Evolutionary conservation across 2,329 filamentous ascomycete species (phyloP).

Genomic region (Ophiocordyceps camponoti-floridani): DNA sequence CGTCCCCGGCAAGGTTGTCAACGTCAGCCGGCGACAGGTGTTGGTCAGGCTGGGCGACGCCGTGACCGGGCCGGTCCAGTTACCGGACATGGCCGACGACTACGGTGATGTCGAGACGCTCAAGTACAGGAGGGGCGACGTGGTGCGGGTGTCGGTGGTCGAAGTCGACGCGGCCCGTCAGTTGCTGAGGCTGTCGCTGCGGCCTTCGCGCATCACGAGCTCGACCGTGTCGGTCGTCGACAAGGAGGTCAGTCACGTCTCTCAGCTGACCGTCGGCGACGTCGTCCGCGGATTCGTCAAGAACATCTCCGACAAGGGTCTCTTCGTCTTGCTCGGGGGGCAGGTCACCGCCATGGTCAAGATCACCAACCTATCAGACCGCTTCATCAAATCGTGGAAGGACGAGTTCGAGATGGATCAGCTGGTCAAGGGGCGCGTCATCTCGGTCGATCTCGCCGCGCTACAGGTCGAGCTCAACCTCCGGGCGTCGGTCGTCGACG

Average conservation of each 20-base stretch:
- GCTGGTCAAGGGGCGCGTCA: conserved; percentile 73
- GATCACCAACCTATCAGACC: conserved; percentile 76
- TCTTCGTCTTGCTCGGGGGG: conserved; percentile 73
- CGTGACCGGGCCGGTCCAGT: conserved; percentile 61
- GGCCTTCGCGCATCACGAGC: conserved; percentile 77
- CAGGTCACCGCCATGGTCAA: conserved; percentile 68
- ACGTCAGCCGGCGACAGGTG: conserved; percentile 66
- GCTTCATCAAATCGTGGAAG: conserved; percentile 92
- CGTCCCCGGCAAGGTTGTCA: conserved; percentile 68
- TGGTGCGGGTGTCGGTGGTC: conserved; percentile 73
- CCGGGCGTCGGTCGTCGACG: conserved; percentile 69
- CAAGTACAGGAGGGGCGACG: conserved; percentile 64
- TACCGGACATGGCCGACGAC: conserved; percentile 75
- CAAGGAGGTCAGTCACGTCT: conserved; percentile 51
- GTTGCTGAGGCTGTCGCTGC: conserved; percentile 60
- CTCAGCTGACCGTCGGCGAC: conserved; percentile 60
- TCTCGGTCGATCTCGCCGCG: conserved; percentile 47
- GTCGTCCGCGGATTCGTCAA: conserved; percentile 84
- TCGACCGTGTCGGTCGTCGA: conserved; percentile 70
- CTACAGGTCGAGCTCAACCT: conserved; percentile 71
- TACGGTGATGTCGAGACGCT: conserved; percentile 64
- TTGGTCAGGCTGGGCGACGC: conserved; percentile 71
- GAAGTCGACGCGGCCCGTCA: conserved; percentile 72
- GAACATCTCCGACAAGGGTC: conserved; percentile 71
- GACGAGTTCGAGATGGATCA: conserved; percentile 74